Percentiles rank a stretch among this genome's conserved stretches.
Conservation (phyloP, 176 grass and related monocot genomes). For the Thinopyrum elongatum region DNA sequence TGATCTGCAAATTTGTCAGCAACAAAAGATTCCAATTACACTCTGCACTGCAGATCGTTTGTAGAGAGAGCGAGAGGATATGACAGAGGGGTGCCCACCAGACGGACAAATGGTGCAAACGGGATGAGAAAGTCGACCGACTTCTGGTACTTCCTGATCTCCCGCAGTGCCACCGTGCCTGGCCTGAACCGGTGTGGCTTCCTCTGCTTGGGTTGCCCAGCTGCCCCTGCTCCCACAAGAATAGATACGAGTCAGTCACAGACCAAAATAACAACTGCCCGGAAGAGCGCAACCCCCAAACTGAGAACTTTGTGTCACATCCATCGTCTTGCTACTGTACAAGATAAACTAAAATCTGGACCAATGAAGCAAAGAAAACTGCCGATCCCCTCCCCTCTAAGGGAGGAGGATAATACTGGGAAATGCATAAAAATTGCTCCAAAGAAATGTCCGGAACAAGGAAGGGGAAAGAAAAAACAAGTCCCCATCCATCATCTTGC, state of each 20-base stretch:
- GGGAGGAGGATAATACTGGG: neutral
- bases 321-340: no score
- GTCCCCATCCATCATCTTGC: neutral
- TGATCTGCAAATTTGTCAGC: slow-evolving; percentile 46
- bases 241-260: slow-evolving; percentile 10
- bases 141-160: slow-evolving; percentile 76
- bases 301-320: neutral
- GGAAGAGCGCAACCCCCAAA: neutral
- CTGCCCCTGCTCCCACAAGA: slow-evolving; percentile 5
- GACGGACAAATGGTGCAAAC: slow-evolving; percentile 48
- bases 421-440: neutral
- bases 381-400: neutral
- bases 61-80: neutral
- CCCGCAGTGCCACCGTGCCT: slow-evolving; percentile 56
- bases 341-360: neutral
- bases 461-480: neutral
- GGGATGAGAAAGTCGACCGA: slow-evolving; percentile 49
- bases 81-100: slow-evolving; percentile 40
- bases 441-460: neutral
- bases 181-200: slow-evolving; percentile 29
- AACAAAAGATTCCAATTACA: neutral
- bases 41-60: neutral
- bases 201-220: neutral
- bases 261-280: neutral
- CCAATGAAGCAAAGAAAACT: neutral